Conservation (phyloP, 352 stramenopile genomes). For the Aphanomyces astaci region DNA sequence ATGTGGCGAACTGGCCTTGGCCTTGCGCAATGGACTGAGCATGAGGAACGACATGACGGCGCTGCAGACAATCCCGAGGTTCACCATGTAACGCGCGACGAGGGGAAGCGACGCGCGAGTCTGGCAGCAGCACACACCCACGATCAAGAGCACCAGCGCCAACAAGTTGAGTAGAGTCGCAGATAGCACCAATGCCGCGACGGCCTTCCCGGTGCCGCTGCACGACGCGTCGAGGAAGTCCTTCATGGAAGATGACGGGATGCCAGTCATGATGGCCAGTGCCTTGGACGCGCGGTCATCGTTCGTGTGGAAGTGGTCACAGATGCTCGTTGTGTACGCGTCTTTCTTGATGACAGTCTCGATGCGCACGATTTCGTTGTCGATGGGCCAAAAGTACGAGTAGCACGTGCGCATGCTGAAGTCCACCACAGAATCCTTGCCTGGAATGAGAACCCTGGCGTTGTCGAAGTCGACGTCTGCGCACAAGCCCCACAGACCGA, state of each 20-base stretch:
- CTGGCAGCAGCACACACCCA: neutral
- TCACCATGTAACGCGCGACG: neutral
- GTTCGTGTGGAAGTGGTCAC: neutral
- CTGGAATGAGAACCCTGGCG: neutral
- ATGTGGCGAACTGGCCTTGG: neutral
- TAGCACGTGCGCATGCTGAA: constrained; percentile 6
- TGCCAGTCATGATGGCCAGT: constrained; percentile 18
- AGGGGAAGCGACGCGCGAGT: neutral
- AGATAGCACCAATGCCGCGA: neutral
- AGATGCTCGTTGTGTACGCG: neutral
- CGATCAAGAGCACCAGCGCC: neutral
- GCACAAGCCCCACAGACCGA: constrained; percentile 9
- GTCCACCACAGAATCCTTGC: neutral
- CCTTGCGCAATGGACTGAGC: neutral
- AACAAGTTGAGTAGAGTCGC: neutral
- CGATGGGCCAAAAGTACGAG: constrained; percentile 10
- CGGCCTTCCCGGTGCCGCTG: constrained; percentile 4
- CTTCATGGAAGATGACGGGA: neutral
- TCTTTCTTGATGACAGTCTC: neutral
- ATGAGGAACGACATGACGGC: constrained; percentile 15
- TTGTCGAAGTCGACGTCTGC: constrained; percentile 11
- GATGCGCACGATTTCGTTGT: constrained; percentile 3
- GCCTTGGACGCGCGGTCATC: constrained; percentile 1
- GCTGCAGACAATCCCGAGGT: neutral
- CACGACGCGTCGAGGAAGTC: constrained; percentile 4